Evolutionary conservation across 352 stramenopile genomes (phyloP).

Genomic region (Discostella stelligera): DNA sequence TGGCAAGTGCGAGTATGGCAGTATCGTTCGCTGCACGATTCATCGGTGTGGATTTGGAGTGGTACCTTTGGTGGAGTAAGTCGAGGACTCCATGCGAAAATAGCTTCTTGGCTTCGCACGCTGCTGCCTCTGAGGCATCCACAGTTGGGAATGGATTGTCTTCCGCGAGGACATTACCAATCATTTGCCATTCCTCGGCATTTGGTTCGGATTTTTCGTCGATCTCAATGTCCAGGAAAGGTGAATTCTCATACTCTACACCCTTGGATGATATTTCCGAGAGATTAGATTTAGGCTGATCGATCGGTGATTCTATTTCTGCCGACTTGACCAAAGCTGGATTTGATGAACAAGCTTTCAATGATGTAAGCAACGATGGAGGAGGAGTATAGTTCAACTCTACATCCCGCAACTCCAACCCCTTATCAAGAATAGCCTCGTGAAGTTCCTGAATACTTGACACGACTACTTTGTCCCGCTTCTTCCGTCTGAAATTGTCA

Average conservation of each 20-base stretch:
- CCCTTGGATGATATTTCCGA: neutral
- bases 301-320: neutral
- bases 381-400: slow-evolving; percentile 46
- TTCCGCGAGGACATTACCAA: slow-evolving; percentile 35
- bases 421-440: slow-evolving; percentile 40
- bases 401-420: slow-evolving; percentile 42
- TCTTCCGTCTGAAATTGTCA: slow-evolving; percentile 35
- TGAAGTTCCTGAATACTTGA: slow-evolving; percentile 47
- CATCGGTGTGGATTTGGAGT: slow-evolving; percentile 55
- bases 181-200: slow-evolving; percentile 33
- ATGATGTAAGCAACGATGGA: slow-evolving; percentile 28
- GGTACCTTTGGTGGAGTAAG: slow-evolving; percentile 58
- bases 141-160: slow-evolving; percentile 7
- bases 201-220: slow-evolving; percentile 7
- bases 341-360: slow-evolving; percentile 1
- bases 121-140: neutral
- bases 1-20: slow-evolving; percentile 59
- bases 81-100: slow-evolving; percentile 66
- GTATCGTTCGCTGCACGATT: slow-evolving; percentile 55
- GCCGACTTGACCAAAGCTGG: neutral
- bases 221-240: neutral
- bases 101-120: slow-evolving; percentile 7
- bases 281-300: no score
- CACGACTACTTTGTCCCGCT: slow-evolving; percentile 18
- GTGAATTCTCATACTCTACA: neutral